Conservation (phyloP, 805 yeast species). For the Yamadazyma kitorensis region DNA sequence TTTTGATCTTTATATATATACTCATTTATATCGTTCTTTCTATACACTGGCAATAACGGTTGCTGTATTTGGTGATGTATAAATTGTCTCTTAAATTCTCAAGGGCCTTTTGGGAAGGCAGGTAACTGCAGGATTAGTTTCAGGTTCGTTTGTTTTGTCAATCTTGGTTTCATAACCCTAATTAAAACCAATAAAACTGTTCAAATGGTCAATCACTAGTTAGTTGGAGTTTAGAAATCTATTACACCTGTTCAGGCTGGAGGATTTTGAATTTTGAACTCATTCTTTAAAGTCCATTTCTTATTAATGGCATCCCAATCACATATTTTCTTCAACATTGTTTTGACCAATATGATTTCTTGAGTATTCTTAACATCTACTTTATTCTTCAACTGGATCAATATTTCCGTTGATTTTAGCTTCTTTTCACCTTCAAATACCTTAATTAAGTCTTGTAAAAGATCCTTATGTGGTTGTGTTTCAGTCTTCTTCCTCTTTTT, state of each 20-base stretch:
- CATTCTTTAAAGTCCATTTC: slow-evolving; percentile 67
- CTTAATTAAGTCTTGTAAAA: slow-evolving; percentile 7
- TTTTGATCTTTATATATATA: too few species aligned
- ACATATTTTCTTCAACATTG: slow-evolving; percentile 66
- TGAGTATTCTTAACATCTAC: slow-evolving; percentile 32
- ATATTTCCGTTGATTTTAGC: slow-evolving; percentile 10
- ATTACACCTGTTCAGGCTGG: not conserved
- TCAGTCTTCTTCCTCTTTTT: slow-evolving; percentile 20
- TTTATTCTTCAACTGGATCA: slow-evolving; percentile 7
- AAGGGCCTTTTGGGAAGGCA: too few species aligned
- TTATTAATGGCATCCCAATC: slow-evolving; percentile 56
- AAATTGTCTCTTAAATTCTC: too few species aligned
- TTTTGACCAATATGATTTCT: slow-evolving; percentile 60
- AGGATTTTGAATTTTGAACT: slow-evolving; percentile 18
- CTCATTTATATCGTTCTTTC: too few species aligned
- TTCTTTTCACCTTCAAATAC: not conserved
- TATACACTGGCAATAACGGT: too few species aligned
- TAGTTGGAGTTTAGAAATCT: not conserved
- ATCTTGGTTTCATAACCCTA: too few species aligned
- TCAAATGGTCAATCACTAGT: too few species aligned
- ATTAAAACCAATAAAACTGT: too few species aligned
- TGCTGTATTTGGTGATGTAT: too few species aligned
- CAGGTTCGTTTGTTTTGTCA: too few species aligned
- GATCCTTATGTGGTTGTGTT: not conserved
- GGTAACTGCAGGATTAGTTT: too few species aligned